Evolutionary conservation across 306 rosid genomes (phyloP).

Genomic region (Malus asiatica): DNA sequence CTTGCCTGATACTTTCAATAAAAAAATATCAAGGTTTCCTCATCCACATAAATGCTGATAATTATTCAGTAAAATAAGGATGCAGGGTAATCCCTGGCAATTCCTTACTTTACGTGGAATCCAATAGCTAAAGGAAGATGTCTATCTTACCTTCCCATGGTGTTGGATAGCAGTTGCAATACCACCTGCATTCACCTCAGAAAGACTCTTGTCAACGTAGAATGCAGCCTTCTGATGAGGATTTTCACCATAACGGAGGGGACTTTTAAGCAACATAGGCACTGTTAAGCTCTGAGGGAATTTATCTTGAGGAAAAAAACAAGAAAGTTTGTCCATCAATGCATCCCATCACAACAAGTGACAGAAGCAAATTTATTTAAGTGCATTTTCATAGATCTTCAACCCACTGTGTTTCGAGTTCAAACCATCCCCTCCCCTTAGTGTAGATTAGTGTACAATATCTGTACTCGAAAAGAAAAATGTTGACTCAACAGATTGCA

Average conservation of each 20-base stretch:
- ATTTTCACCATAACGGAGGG: conserved; percentile 92
- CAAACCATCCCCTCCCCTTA: too few species aligned
- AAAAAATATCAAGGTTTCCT: neutral
- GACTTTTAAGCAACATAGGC: conserved; percentile 57
- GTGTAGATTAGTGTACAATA: too few species aligned
- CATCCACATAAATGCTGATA: neutral
- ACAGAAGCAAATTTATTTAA: neutral
- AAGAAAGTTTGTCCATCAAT: conserved; percentile 10
- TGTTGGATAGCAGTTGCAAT: conserved; percentile 89
- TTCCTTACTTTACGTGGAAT: neutral
- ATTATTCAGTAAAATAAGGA: neutral
- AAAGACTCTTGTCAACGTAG: conserved; percentile 71
- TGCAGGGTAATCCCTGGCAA: neutral
- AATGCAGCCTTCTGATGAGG: conserved; percentile 90
- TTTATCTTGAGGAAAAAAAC: conserved; percentile 41
- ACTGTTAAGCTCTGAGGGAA: conserved; percentile 75
- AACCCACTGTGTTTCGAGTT: too few species aligned
- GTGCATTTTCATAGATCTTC: neutral
- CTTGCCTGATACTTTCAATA: too few species aligned
- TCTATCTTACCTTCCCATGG: conserved; percentile 67
- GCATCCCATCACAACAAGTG: neutral
- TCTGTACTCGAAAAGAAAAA: too few species aligned
- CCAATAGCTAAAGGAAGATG: neutral
- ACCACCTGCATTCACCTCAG: conserved; percentile 81
- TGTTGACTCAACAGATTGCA: neutral